Evolutionary conservation across 352 stramenopile genomes (phyloP), one percentile per base, ranked within the genome.

Genomic region (Pythium phragmitis): DNA sequence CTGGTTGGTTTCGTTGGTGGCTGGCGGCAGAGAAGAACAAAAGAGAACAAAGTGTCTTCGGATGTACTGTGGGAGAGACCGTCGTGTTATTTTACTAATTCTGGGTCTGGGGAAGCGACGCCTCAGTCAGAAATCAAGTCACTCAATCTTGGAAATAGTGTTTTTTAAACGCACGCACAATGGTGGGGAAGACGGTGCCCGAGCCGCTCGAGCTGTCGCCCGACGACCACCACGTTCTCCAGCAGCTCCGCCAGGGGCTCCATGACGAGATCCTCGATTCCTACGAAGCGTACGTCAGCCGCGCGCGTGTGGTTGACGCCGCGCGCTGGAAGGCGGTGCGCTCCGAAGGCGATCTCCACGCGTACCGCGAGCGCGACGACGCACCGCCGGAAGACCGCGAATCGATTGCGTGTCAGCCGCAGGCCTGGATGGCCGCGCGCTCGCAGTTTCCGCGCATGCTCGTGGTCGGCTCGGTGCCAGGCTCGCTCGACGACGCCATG

Each of bases 401-500:
- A 7, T 57, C 43, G 33, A 46, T 17, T n/a, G 16, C 43, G 41
- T 28, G 16, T 30, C 21, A 41, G 21, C 34, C 37, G 19, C 61
- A 68, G 37, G 46, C 61, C 12, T 51, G 26, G 36, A 45, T 68
- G 13, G 61, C 61, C 11, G 36, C 30, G 2, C 53, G 58, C 0
- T 43, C 26, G 0, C 9, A 36, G 1, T 46, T 43, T 2, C 33
- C 30, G 34, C 56, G 56, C 23, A 33, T 89, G 1, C 52, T 87
- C 11, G 79, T 73, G 0, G 54, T 82, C 11, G 80, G 80, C 4
- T 70, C 67, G 2, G 59, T 85, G 23, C 37, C 56, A 5, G 81
- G 79, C 5, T 74, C 63, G 8, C 60, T 90, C 12, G 79, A 90
- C 17, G 80, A 90, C 36, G 70, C 76, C 41, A 74, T 90, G 73